A percentile compares a stretch with the other conserved stretches of the same genome.
Conservation (phyloP, 2,329 filamentous ascomycete genomes). For the Diplodia seriata region DNA sequence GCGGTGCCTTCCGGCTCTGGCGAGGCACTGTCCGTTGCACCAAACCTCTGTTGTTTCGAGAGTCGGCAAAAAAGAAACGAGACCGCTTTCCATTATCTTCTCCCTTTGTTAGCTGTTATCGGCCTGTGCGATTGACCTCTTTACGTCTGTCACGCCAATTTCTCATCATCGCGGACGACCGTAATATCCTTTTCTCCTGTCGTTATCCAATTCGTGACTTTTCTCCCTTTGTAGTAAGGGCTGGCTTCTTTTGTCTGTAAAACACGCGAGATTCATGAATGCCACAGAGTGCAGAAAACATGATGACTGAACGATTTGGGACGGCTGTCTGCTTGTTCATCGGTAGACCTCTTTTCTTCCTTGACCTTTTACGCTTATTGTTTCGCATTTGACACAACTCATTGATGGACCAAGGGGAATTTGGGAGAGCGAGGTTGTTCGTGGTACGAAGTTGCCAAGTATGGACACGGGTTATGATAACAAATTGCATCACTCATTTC, state of each 20-base stretch:
- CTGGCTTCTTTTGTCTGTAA: background rate
- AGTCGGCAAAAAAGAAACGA: background rate
- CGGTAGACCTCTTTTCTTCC: background rate
- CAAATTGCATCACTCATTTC: background rate
- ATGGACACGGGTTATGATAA: background rate
- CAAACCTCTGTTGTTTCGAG: background rate
- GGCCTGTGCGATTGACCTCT: background rate
- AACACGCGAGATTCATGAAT: background rate
- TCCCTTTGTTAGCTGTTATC: background rate
- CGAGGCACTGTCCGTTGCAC: background rate
- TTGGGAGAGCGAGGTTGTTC: background rate
- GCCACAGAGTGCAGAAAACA: background rate
- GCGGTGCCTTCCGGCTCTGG: background rate
- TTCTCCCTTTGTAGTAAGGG: background rate
- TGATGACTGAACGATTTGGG: background rate
- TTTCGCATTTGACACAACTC: background rate
- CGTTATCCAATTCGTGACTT: background rate
- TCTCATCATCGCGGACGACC: background rate
- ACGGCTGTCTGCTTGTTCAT: background rate
- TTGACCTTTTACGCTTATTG: background rate
- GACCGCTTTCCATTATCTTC: background rate
- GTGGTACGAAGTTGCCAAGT: background rate
- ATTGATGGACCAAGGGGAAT: background rate
- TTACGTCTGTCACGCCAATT: background rate
- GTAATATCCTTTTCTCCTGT: background rate